These are phyloP conservation scores for Delphinella strobiligena DNA, from an alignment of 2,329 filamentous ascomycete genomes.

Conservation along the genomic window DNA sequence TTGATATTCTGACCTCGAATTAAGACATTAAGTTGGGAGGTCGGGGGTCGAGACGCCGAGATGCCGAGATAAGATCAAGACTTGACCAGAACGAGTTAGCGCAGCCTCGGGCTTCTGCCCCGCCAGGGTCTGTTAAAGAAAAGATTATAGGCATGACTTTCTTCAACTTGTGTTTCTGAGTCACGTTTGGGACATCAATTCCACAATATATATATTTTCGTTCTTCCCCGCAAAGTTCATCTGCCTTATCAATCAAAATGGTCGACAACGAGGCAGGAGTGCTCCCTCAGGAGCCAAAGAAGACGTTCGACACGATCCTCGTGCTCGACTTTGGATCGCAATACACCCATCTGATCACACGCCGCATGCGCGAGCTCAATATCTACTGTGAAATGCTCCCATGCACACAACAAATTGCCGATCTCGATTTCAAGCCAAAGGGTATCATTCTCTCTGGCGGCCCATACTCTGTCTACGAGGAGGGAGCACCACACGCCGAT, in stretches of 20 bases:
- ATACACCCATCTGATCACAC: constrained; percentile 62
- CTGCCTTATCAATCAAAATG: constrained; percentile 11
- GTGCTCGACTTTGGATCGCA: constrained; percentile 63
- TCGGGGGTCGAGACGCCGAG: too few species aligned
- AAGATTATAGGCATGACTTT: not conserved
- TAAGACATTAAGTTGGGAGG: too few species aligned
- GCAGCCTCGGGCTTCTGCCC: not conserved
- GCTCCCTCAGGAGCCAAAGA: constrained; percentile 34
- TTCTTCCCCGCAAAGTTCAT: not conserved
- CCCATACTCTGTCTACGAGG: constrained; percentile 69
- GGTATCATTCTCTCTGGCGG: constrained; percentile 71
- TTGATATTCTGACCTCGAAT: too few species aligned
- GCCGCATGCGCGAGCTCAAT: constrained; percentile 64
- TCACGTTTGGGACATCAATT: not conserved
- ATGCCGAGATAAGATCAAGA: too few species aligned
- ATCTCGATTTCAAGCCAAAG: constrained; percentile 67
- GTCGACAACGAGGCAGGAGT: constrained; percentile 13
- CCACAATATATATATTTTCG: not conserved
- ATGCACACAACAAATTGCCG: constrained; percentile 69
- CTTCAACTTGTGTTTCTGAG: not conserved
- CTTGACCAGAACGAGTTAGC: too few species aligned
- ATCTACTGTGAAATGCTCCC: constrained; percentile 82
- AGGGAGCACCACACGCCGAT: constrained; percentile 66
- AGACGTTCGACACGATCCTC: constrained; percentile 54
- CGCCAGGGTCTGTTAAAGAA: not conserved